A percentile compares a stretch with the other conserved stretches of the same genome.
phyloP scores from a whole-genome alignment of 2,329 filamentous ascomycete genomes.

The Elsinoe batatas region DNA sequence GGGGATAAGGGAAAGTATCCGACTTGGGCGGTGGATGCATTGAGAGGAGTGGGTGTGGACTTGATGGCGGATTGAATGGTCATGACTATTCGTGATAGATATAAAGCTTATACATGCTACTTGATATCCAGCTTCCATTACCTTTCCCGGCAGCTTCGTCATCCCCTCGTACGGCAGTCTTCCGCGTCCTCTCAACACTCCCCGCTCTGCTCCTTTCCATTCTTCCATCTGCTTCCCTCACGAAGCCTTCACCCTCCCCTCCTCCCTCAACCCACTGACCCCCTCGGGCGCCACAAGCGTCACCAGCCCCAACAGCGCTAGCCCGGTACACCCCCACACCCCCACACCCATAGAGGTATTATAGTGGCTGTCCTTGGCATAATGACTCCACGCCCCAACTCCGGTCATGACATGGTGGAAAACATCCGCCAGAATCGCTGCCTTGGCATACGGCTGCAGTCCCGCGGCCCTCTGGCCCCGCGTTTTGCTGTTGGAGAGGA shows the following conservation, averaged over 20 bases:
- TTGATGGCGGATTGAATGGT: constrained; percentile 35
- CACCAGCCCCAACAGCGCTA: constrained; percentile 22
- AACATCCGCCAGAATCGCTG: constrained; percentile 25
- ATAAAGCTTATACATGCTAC: neutral
- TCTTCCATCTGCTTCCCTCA: neutral
- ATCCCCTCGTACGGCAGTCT: neutral
- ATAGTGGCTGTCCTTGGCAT: constrained; percentile 23
- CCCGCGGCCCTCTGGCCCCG: neutral
- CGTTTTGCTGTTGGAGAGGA: constrained; percentile 20
- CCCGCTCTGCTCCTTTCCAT: neutral
- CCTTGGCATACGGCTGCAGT: constrained; percentile 23
- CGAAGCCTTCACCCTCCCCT: constrained; percentile 13
- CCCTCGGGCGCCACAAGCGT: constrained; percentile 18
- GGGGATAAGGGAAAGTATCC: constrained; percentile 58
- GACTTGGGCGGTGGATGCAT: constrained; percentile 70
- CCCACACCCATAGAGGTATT: constrained; percentile 28
- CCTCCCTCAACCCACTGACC: constrained; percentile 19
- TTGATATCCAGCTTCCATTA: neutral
- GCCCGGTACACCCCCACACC: constrained; percentile 25
- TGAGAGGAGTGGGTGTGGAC: constrained; percentile 72
- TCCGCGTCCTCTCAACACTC: neutral
- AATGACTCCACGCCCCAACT: constrained; percentile 26
- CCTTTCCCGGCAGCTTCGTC: neutral
- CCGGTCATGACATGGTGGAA: constrained; percentile 29
- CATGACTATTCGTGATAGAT: neutral